A percentile compares a stretch with the other conserved stretches of the same genome.
Evolutionary conservation across 805 yeast species (phyloP).

Genomic region (Candida saitoana): DNA sequence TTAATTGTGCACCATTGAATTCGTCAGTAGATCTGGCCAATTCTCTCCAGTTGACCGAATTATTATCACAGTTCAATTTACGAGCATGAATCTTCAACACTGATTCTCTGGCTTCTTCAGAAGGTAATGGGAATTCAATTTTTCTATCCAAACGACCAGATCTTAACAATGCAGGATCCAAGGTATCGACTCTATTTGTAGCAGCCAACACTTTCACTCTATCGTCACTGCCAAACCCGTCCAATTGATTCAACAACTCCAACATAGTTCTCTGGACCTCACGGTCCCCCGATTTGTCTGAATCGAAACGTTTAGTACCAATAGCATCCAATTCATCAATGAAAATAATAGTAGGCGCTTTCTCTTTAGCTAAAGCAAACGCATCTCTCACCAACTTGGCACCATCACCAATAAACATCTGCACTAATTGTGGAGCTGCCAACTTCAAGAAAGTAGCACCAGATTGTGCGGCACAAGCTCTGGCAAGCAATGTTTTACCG

Average conservation of each 20-base stretch:
- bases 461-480: conserved; percentile 47
- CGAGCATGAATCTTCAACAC: conserved; percentile 96
- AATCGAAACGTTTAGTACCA: conserved; percentile 44
- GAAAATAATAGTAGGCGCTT: conserved; percentile 44
- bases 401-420: conserved; percentile 47
- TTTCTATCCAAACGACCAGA: conserved; percentile 97
- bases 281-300: conserved; percentile 43
- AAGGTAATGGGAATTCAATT: conserved; percentile 95
- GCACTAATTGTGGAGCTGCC: conserved; percentile 46
- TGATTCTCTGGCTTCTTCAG: conserved; percentile 96
- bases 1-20: conserved; percentile 97
- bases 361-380: conserved; percentile 44
- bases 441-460: conserved; percentile 44
- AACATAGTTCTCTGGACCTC: conserved; percentile 48
- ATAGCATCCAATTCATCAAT: conserved; percentile 47
- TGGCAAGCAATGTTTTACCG: conserved; percentile 44
- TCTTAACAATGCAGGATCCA: conserved; percentile 97
- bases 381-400: conserved; percentile 45
- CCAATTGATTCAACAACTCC: conserved; percentile 52
- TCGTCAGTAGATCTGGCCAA: conserved; percentile 97
- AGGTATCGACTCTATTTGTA: conserved; percentile 94
- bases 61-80: conserved; percentile 85
- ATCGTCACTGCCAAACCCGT: conserved; percentile 97
- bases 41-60: conserved; percentile 94
- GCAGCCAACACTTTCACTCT: conserved; percentile 97